Conservation (phyloP, 495 filamentous ascomycete species). For the Penicillium samsonianum region DNA sequence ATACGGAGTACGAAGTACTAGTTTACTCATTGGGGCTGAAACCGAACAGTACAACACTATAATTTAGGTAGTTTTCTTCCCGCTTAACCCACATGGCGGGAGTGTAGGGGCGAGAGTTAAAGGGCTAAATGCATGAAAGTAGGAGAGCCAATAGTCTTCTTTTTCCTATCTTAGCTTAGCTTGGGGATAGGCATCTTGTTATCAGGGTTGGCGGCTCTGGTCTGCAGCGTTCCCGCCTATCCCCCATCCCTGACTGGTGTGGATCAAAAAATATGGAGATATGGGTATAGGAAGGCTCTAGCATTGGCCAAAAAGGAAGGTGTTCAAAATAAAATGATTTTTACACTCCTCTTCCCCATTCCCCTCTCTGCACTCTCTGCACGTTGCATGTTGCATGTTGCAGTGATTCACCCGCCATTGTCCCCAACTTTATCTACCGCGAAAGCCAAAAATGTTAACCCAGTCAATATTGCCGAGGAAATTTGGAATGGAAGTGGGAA, state of each 20-base stretch:
- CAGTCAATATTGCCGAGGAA: conserved; percentile 5
- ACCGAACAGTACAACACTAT: not conserved
- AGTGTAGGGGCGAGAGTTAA: not conserved
- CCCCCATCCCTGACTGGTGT: not conserved
- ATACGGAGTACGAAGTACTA: no score
- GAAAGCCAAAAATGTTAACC: not conserved
- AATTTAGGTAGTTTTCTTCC: not conserved
- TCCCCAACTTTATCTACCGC: conserved; percentile 11
- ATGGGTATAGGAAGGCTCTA: not conserved
- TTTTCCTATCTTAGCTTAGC: conserved; percentile 9
- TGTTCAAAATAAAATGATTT: not conserved
- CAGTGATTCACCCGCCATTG: conserved; percentile 6
- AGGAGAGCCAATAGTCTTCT: not conserved
- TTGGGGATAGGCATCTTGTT: not conserved
- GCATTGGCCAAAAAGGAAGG: conserved; percentile 5
- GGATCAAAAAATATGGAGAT: not conserved
- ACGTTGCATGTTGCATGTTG: not conserved
- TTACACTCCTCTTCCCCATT: not conserved
- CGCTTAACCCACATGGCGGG: not conserved
- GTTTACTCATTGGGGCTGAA: not conserved
- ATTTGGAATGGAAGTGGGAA: not conserved
- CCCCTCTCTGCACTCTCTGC: not conserved
- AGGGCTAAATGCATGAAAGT: not conserved
- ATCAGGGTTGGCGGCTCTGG: conserved; percentile 12
- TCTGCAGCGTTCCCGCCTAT: conserved; percentile 4